Percentiles rank a stretch among this genome's conserved stretches.
Conservation (phyloP, 73 alveolate species). For the Paramecium sonneborni region DNA sequence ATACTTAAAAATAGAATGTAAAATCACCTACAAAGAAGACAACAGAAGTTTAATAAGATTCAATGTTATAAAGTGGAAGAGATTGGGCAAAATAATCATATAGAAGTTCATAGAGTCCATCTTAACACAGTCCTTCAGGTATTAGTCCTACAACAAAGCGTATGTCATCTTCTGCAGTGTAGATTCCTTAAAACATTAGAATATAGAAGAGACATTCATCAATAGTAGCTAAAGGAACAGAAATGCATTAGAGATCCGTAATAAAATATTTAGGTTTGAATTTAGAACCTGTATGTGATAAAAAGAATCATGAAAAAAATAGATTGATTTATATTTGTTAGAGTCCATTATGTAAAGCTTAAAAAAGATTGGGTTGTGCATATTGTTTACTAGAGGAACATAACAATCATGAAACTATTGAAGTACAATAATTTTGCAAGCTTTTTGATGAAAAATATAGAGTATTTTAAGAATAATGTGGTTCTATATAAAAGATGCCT, state of each 20-base stretch:
- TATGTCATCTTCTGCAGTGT: not conserved
- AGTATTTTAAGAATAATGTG: not conserved
- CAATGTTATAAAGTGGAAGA: not conserved
- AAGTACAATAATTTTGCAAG: conserved; percentile 2
- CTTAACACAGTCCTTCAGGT: not conserved
- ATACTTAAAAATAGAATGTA: not conserved
- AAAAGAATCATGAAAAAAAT: conserved; percentile 39
- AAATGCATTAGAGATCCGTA: conserved; percentile 37
- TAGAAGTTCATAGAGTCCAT: not conserved
- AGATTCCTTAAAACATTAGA: not conserved
- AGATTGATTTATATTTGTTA: not conserved
- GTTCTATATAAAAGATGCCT: not conserved
- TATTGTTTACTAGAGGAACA: conserved; percentile 25
- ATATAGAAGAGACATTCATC: conserved; percentile 5
- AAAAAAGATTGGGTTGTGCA: conserved; percentile 41
- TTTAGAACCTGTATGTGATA: conserved; percentile 36
- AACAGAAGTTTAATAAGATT: not conserved
- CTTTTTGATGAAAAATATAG: conserved; percentile 40
- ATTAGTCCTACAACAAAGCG: not conserved
- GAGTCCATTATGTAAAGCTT: not conserved
- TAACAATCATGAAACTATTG: not conserved
- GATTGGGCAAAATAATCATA: not conserved
- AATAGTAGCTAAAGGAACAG: conserved; percentile 1
- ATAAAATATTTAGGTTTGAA: conserved; percentile 19
- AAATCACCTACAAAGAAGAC: not conserved